Conservation (phyloP, 1,284 basidiomycete species). For the Austroboletus olivaceoglutinosus region DNA sequence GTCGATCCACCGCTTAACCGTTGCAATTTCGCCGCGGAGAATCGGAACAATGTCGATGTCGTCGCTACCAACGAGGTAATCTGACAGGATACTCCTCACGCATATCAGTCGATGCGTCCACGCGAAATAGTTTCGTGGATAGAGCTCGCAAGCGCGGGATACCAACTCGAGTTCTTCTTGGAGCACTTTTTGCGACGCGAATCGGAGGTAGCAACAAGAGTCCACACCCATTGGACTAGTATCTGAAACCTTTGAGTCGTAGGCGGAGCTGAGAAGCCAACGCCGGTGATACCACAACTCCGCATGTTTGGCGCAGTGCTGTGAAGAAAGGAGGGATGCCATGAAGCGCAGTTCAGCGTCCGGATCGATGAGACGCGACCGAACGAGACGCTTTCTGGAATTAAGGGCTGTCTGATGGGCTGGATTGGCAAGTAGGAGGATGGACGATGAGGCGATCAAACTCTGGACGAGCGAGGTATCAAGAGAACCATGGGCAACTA, state of each 20-base stretch:
- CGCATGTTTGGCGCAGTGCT: constrained; percentile 58
- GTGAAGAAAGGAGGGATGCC: constrained; percentile 47
- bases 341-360: constrained; percentile 48
- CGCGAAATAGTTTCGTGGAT: constrained; percentile 67
- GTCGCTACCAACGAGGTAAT: constrained; percentile 6
- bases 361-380: constrained; percentile 34
- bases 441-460: constrained; percentile 37
- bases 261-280: constrained; percentile 49
- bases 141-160: constrained; percentile 50
- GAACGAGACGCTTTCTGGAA: constrained; percentile 51
- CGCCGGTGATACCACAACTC: constrained; percentile 66
- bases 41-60: constrained; percentile 29
- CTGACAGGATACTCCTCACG: constrained; percentile 25
- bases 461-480: constrained; percentile 3
- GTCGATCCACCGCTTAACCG: constrained; percentile 51
- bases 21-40: constrained; percentile 38
- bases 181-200: constrained; percentile 33
- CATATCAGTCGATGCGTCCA: constrained; percentile 59
- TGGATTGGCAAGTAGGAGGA: constrained; percentile 63
- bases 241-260: constrained; percentile 2
- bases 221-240: not conserved
- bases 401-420: constrained; percentile 67
- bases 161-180: constrained; percentile 46
- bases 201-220: constrained; percentile 1
- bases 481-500: not conserved